Base-by-base conservation (phyloP, 768 basidiomycete genomes). In the Psilocybe subaeruginosa region DNA sequence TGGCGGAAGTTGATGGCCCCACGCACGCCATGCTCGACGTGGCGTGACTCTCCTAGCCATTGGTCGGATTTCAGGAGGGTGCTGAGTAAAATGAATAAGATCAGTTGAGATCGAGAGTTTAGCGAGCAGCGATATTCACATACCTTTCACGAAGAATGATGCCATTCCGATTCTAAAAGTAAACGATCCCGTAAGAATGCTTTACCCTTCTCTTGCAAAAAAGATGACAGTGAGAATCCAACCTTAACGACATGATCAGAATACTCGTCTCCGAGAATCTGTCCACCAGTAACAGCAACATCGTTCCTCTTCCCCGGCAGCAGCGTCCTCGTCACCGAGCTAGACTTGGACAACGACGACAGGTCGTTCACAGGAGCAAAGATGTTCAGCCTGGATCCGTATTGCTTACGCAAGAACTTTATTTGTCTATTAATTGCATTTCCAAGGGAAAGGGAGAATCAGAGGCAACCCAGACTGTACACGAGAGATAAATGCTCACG, bases 1-100 rank as follows among this genome's bases (percentile, higher is more conserved):
- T 89, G 89, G 55, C 97, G 86, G 80, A 97, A 98, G 69, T 97
- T 97, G 75, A 93, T 91, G 1, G 93, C 95, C n/a, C 97, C 97
- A 1, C 93, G 89, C 52, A 99, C 85, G 41, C 84, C 88, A 49
- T 85, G 74, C 51, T 84, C 80, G 45, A 90, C 85, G 50, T 80
- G 82, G 59, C 86, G 79, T 45, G 88, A 90, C 71, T 92, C 87
- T 23, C 84, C 83, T 9, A 88, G 75, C 95, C 95, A 98, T 72
- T 91, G 91, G 72, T 98, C 95, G 3, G 94, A 96, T 77, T 98
- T 97, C 62, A 97, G 80, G 3, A 96, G 81, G 1, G 89, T 95
- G 56, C 92, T 93, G 37, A 45, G 23, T 23, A 23, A 23, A 23
- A 23, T 23, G 23, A 23, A 23, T 23, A 23, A 23, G 23, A 23